Conservation (phyloP, 345 rosid species). For the Citrus cavaleriei region DNA sequence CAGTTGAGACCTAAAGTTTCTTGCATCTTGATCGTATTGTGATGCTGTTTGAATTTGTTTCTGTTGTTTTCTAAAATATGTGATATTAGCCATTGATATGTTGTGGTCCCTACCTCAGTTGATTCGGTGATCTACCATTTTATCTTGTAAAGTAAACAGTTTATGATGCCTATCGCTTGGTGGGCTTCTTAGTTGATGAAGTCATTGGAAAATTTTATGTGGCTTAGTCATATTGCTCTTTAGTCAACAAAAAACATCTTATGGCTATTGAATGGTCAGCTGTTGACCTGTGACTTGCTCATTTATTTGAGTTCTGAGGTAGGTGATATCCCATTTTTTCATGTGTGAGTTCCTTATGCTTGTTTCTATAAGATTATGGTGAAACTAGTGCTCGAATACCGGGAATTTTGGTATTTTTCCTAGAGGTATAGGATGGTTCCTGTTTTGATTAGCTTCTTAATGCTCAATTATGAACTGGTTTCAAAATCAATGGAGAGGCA, state of each 20-base stretch:
- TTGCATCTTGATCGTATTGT: not conserved
- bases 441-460: not conserved
- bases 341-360: not conserved
- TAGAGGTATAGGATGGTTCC: not conserved
- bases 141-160: not conserved
- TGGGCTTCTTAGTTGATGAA: not conserved
- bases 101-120: constrained; percentile 5
- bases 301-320: not conserved
- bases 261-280: constrained; percentile 4
- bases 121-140: not conserved
- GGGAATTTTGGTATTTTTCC: not conserved
- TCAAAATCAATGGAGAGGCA: not conserved
- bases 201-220: constrained; percentile 4
- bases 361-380: not conserved
- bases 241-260: constrained; percentile 3
- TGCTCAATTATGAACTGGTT: not conserved
- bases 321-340: not conserved
- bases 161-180: not conserved
- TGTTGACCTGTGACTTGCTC: constrained; percentile 5
- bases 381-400: not conserved
- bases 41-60: constrained; percentile 13
- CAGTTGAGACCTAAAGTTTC: not conserved
- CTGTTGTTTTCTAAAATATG: not conserved
- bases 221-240: not conserved
- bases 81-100: not conserved